A percentile compares a stretch with the other conserved stretches of the same genome.
Conservation (phyloP, 2,329 filamentous ascomycete species). For the Talaromyces sp. region DNA sequence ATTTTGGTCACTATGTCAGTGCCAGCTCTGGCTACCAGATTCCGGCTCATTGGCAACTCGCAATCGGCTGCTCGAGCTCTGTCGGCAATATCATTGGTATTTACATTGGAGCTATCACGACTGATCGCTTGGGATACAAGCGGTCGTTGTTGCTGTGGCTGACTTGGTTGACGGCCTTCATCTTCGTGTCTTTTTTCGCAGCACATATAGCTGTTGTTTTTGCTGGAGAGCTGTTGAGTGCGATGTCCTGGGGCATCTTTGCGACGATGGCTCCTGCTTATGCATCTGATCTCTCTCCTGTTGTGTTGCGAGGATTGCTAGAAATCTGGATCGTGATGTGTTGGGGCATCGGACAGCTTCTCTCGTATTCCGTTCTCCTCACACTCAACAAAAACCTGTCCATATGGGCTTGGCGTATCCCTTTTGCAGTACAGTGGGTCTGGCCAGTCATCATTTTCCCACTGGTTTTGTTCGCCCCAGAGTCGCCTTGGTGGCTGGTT, state of each 20-base stretch:
- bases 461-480: constrained; percentile 32
- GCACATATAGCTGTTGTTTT: constrained; percentile 46
- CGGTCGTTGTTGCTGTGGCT: constrained; percentile 48
- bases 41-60: constrained; percentile 15
- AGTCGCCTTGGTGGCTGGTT: constrained; percentile 20
- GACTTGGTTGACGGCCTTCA: constrained; percentile 45
- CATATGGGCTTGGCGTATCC: constrained; percentile 52
- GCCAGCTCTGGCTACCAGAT: constrained; percentile 37
- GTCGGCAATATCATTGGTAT: constrained; percentile 19
- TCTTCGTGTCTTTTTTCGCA: constrained; percentile 52
- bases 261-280: constrained; percentile 48
- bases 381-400: constrained; percentile 46
- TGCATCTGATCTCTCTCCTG: constrained; percentile 46
- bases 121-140: constrained; percentile 14
- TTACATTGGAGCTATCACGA: constrained; percentile 11
- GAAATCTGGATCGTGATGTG: constrained; percentile 48
- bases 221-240: constrained; percentile 50
- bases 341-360: constrained; percentile 49
- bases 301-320: constrained; percentile 44
- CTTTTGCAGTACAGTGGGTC: constrained; percentile 53
- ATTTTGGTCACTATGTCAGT: constrained; percentile 35
- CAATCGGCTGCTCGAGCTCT: constrained; percentile 11
- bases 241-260: constrained; percentile 52
- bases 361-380: constrained; percentile 51
- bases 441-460: constrained; percentile 51